A percentile compares a stretch with the other conserved stretches of the same genome.
Evolutionary conservation across 495 filamentous ascomycete species (phyloP).

Genomic region (Paragyromitra xinjiangensis): DNA sequence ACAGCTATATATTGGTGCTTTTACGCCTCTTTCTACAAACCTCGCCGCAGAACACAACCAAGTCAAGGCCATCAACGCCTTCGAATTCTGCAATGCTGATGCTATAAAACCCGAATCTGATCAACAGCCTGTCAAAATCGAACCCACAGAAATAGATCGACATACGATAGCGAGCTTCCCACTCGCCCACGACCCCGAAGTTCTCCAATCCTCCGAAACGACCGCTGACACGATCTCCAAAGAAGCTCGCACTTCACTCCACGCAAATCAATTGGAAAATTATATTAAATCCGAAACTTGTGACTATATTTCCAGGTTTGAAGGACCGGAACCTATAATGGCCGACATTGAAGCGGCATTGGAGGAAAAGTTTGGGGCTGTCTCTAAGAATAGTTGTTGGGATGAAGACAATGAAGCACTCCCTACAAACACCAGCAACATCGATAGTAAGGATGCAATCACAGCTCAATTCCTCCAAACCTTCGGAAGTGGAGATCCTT

Average conservation of each 20-base stretch:
- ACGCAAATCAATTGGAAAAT: neutral
- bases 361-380: neutral
- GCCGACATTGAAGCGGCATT: neutral
- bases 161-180: neutral
- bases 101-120: neutral
- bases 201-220: neutral
- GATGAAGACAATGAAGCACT: neutral
- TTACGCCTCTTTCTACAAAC: neutral
- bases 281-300: neutral
- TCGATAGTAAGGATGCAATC: neutral
- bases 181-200: neutral
- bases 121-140: neutral
- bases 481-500: neutral
- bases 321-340: neutral
- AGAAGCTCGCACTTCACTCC: neutral
- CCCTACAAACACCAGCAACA: neutral
- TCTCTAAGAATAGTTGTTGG: neutral
- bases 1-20: neutral
- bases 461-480: neutral
- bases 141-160: neutral
- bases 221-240: neutral
- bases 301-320: neutral
- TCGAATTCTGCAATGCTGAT: neutral
- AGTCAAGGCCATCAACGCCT: neutral
- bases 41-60: neutral